Evolutionary conservation across 108 stramenopile species (phyloP), one percentile per base, ranked within the genome.

Genomic region (Epithemia pelagica): DNA sequence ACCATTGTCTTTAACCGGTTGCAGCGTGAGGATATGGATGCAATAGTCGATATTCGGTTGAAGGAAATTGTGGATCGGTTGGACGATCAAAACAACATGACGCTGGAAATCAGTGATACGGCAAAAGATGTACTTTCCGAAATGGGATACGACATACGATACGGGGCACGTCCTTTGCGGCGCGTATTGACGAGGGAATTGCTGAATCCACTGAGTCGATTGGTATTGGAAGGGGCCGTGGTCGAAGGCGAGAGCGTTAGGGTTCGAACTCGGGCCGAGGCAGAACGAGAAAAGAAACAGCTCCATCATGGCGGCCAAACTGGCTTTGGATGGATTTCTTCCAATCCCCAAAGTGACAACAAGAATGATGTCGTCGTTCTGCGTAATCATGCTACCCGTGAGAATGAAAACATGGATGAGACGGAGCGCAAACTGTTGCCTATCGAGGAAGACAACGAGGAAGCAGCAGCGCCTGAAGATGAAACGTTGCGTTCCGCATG

Each of bases 131-230:
- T 73, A 52, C 55, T 93, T 26, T 77, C 85, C 18, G 82, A 88
- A 59, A 77, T 73, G 27, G 92, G 97, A 19, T 95, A 79, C 66
- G 97, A 98, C 69, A 74, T 94, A 30, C 80, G 83, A 15, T 98
- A 93, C 69, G 97, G 97, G 25, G 97, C 97, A n/a, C 71, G 97
- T 25, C 97, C 97, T 2, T 61, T 98, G 62, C 96, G 95, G 66
- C 78, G 96, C 28, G 80, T 88, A 7, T 78, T 97, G 74, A 88
- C 85, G 28, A 81, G 84, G 23, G 91, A 92, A 75, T 71, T 97
- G 58, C 88, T 96, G 63, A 96, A 90, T 56, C 88, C 89, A 15
- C 58, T 97, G 30, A 88, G 87, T 60, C 77, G 78, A 54, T 55
- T 88, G 18, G 79, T 91, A 22, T 62, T 91, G 22, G 84, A 89